These are phyloP conservation scores for Saccharomyces pastorianus DNA, from an alignment of 1,139 yeast genomes.

Conservation along the genomic window DNA sequence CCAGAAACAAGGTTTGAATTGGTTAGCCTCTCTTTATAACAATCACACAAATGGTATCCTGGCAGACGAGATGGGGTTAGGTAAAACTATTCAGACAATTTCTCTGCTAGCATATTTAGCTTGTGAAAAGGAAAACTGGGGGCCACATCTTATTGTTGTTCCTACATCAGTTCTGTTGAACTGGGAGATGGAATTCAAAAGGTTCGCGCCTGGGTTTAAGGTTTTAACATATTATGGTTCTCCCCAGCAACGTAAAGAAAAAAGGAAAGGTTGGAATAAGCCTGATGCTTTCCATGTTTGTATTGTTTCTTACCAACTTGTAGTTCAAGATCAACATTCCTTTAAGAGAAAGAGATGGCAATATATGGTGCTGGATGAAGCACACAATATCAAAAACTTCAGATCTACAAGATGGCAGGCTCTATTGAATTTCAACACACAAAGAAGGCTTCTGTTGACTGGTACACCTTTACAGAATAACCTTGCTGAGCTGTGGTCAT, in stretches of 20 bases:
- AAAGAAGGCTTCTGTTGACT: conserved; percentile 75
- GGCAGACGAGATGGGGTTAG: conserved; percentile 99
- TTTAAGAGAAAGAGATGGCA: conserved; percentile 91
- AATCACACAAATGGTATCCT: conserved; percentile 91
- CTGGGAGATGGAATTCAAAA: conserved; percentile 99
- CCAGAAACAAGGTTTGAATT: conserved; percentile 92
- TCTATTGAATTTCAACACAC: conserved; percentile 83
- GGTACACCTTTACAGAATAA: conserved; percentile 96
- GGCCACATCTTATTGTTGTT: conserved; percentile 92
- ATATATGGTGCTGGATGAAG: conserved; percentile 95
- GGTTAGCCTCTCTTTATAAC: conserved; percentile 92
- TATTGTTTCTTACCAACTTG: conserved; percentile 92
- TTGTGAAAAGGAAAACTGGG: conserved; percentile 92
- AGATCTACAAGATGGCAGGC: conserved; percentile 97
- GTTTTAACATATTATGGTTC: conserved; percentile 93
- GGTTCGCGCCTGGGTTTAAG: conserved; percentile 97
- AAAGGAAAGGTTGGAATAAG: conserved; percentile 95
- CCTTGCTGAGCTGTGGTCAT: conserved; percentile 87
- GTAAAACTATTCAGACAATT: conserved; percentile 94
- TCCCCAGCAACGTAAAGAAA: conserved; percentile 95
- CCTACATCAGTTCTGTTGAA: conserved; percentile 98
- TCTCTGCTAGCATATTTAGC: conserved; percentile 81
- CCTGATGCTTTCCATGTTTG: conserved; percentile 95
- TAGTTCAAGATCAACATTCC: conserved; percentile 91
- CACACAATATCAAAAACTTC: conserved; percentile 94